Evolutionary conservation across 257 asterid species (phyloP), one percentile per base, ranked within the genome.

Genomic region (Schizonepeta tenuifolia): DNA sequence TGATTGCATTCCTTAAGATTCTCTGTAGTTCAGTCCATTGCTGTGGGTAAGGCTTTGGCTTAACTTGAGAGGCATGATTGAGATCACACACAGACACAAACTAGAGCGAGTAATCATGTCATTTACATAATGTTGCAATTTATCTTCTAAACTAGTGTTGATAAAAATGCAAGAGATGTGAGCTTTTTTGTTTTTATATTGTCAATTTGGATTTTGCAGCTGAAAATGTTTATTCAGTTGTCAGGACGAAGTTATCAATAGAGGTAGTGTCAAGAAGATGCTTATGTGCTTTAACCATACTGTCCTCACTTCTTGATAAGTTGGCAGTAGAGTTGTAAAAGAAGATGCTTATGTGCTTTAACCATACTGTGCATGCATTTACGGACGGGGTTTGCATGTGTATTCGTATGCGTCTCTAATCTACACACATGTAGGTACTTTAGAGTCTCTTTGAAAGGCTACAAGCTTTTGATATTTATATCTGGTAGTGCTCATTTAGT

Each of bases 41-140:
- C 20, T 2, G 41, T 73, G 63, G 40, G 77, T 7, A 12, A n/a
- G 65, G 35, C 33, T 24, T 28, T 17, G 47, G 36, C 20, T 71
- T 58, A 71, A 58, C 36, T 43, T 38, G 56, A 22, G 65, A 54
- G 18, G 20, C 50, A n/a, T 50, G 35, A 36, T 9, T 33, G 17
- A 36, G 62, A 24, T 55, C 61, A 55, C 2, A 22, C 24, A 1
- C 17, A 13, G 36, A 55, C 61, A 55, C 61, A 55, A 24, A 11
- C 36, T 56, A n/a, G 59, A 59, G 51, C 33, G 49, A 56, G 14
- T 28, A 18, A 11, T 44, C 38, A 44, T 70, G 50, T 67, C 11
- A 13, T 53, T 11, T 6, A 15, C 11, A 13, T 24, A 26, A 15
- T 28, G 44, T 10, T 15, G 56, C 50, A 22, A 7, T 40, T 53